phyloP scores from a whole-genome alignment of 1,139 yeast genomes.

The Geotrichum klebahnii region DNA sequence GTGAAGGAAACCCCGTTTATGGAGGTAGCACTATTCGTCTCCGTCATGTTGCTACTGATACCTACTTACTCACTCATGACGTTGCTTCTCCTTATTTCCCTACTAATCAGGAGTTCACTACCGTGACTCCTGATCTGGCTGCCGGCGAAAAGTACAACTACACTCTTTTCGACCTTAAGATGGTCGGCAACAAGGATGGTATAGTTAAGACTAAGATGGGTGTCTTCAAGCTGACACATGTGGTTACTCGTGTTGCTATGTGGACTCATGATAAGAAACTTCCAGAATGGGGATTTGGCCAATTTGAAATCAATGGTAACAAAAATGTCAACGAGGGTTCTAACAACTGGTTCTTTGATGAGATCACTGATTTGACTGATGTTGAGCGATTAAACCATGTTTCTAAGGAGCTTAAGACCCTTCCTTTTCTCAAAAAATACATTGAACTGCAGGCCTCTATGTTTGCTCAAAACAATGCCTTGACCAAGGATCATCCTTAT shows the following conservation, averaged over 20 bases:
- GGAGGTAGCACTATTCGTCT: conserved; percentile 71
- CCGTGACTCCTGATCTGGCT: conserved; percentile 59
- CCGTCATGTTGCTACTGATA: conserved; percentile 75
- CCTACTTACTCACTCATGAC: conserved; percentile 82
- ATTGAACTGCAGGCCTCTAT: conserved; percentile 78
- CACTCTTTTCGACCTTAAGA: conserved; percentile 73
- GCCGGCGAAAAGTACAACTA: conserved; percentile 58
- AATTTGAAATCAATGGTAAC: conserved; percentile 93
- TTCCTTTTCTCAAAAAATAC: conserved; percentile 83
- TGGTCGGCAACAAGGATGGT: conserved; percentile 52
- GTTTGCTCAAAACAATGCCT: conserved; percentile 88
- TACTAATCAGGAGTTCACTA: conserved; percentile 87
- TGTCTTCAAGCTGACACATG: conserved; percentile 67
- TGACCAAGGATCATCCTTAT: conserved; percentile 88
- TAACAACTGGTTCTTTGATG: conserved; percentile 73
- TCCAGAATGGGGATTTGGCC: conserved; percentile 93
- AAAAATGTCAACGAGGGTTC: conserved; percentile 65
- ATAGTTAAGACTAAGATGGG: conserved; percentile 66
- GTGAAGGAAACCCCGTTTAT: conserved; percentile 47
- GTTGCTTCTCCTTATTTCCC: conserved; percentile 94
- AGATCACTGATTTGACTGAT: conserved; percentile 63
- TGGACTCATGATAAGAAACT: conserved; percentile 86
- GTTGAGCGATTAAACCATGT: conserved; percentile 53
- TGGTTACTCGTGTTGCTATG: conserved; percentile 84
- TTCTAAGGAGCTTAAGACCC: conserved; percentile 49